Base-by-base conservation (phyloP, 495 filamentous ascomycete genomes). In the Neurospora sp. region DNA sequence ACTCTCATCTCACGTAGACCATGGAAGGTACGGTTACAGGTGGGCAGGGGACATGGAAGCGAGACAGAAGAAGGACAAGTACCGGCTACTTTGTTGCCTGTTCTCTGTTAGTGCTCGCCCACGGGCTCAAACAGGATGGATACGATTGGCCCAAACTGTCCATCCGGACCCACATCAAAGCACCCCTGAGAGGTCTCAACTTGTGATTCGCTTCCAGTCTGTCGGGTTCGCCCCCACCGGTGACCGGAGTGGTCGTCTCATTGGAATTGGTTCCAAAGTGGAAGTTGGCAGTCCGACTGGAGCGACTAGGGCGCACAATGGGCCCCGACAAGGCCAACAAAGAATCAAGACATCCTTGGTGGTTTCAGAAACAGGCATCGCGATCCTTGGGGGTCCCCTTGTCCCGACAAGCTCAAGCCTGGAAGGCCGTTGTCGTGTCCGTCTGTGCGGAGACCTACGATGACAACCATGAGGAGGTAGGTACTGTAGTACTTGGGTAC, bases 151-250 rank as follows among this genome's bases (percentile, higher is more conserved):
- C 14, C 23, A 66, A 16, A 31, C 23, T 7, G 54, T 16, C 12
- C 46, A 27, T 27, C 27, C 27, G 27, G 27, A 27, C 27, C 27
- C 27, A 27, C 27, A 27, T 27, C 27, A 27, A 27, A 27, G 1
- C 42, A 59, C 27, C 39, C 46, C 69, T 35, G 69, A 71, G 9
- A 27, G 41, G 35, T 71, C 31, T 40, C 69, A 31, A 2, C 42
- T 71, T 69, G 31, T 69, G n/a, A 74, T 74, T 74, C 73, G 73
- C 71, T 74, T 71, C 73, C 73, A 46, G 14, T 39, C 69, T 66
- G 73, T 69, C 48, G 73, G 73, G 40, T 35, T 35, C 69, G n/a
- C 3, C 31, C 27, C 27, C 27, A 31, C 38, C 11, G 44, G 18
- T 23, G 18, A 12, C 46, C 44, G 44, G 20, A 27, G 48, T 59